Evolutionary conservation across 2,329 filamentous ascomycete species (phyloP).

Genomic region (Clarireedia homoeocarpa): DNA sequence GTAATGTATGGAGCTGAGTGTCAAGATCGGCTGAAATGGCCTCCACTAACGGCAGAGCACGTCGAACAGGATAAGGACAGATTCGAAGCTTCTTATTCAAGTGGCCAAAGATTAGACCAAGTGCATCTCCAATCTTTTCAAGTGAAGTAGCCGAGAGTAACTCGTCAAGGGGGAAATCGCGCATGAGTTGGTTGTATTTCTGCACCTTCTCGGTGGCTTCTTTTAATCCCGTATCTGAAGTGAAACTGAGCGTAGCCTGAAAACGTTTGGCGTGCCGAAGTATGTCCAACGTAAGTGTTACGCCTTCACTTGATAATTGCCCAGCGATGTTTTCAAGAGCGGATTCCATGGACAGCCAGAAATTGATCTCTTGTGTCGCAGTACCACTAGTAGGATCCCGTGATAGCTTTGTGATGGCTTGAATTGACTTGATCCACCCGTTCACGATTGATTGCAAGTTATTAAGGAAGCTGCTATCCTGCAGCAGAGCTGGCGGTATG

Average conservation of each 20-base stretch:
- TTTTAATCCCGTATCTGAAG: slow-evolving; percentile 89
- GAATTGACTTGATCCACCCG: slow-evolving; percentile 97
- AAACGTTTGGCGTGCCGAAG: slow-evolving; percentile 96
- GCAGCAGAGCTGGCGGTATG: slow-evolving; percentile 67
- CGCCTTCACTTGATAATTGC: slow-evolving; percentile 82
- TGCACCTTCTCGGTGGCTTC: slow-evolving; percentile 94
- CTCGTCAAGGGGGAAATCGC: slow-evolving; percentile 94
- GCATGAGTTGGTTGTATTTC: slow-evolving; percentile 98
- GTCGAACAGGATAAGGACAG: slow-evolving; percentile 87
- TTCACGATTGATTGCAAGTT: slow-evolving; percentile 90
- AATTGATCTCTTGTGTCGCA: slow-evolving; percentile 96
- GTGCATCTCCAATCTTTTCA: slow-evolving; percentile 78
- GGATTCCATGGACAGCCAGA: slow-evolving; percentile 96
- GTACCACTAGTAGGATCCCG: slow-evolving; percentile 70
- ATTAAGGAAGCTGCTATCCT: slow-evolving; percentile 89
- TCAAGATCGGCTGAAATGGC: slow-evolving; percentile 93
- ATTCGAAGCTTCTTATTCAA: slow-evolving; percentile 97
- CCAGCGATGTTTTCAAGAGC: slow-evolving; percentile 85
- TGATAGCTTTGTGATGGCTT: slow-evolving; percentile 89
- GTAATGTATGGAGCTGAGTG: slow-evolving; percentile 71
- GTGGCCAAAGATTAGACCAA: slow-evolving; percentile 84
- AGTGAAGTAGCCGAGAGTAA: slow-evolving; percentile 86
- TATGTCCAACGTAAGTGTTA: slow-evolving; percentile 85
- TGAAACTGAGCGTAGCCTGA: slow-evolving; percentile 94
- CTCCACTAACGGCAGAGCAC: slow-evolving; percentile 89